These are phyloP conservation scores for Eutrema heterophyllum DNA, from an alignment of 345 rosid genomes.

Conservation along the genomic window DNA sequence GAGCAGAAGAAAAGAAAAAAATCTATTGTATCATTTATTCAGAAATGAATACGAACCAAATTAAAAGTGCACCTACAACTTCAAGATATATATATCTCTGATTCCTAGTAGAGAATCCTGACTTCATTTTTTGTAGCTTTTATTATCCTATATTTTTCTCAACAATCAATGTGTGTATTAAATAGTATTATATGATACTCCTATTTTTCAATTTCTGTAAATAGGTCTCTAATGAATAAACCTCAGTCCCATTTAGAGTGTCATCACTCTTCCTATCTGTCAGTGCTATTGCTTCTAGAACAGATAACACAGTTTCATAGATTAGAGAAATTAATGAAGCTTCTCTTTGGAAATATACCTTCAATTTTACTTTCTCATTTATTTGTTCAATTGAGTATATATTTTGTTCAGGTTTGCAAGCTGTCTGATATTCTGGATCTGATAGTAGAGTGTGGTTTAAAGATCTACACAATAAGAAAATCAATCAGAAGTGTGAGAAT, in stretches of 20 bases:
- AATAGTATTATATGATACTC: too few species aligned
- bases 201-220: slow-evolving; percentile 9
- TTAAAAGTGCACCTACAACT: slow-evolving; percentile 20
- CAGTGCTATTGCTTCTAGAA: slow-evolving; percentile 24
- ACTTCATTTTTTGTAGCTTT: slow-evolving; percentile 14
- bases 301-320: slow-evolving; percentile 19
- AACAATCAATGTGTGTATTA: slow-evolving; percentile 20
- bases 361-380: slow-evolving; percentile 13
- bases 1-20: neutral
- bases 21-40: neutral
- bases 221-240: slow-evolving; percentile 21
- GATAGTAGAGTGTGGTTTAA: slow-evolving; percentile 3
- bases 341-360: slow-evolving; percentile 6
- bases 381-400: too few species aligned
- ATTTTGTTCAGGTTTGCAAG: slow-evolving; percentile 15
- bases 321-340: slow-evolving; percentile 33
- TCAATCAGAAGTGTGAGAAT: neutral
- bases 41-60: slow-evolving; percentile 11
- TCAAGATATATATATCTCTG: neutral
- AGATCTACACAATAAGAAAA: slow-evolving; percentile 8
- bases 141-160: neutral
- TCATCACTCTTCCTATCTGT: slow-evolving; percentile 16
- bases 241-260: slow-evolving; percentile 27
- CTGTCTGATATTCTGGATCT: slow-evolving; percentile 19
- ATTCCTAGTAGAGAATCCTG: slow-evolving; percentile 27